Base-by-base conservation (phyloP, 768 basidiomycete genomes). In the Jaapia argillacea region DNA sequence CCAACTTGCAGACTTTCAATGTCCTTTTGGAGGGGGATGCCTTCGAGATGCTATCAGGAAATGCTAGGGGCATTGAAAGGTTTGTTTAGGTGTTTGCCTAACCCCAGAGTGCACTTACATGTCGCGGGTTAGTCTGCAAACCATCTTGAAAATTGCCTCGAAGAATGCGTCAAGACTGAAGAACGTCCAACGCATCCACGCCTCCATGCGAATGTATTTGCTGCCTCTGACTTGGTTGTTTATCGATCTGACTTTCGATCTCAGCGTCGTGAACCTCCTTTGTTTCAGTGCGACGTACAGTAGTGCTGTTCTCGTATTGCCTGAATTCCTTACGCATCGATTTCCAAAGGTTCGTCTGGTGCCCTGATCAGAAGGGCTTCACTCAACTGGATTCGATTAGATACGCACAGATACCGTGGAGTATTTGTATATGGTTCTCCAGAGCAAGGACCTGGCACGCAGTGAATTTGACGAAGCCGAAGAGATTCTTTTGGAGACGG, bases 181-280 rank as follows among this genome's bases (percentile, higher is more conserved):
- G 64, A 94, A 78, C 48, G 64, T 88, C n/a, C 84, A 84, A 51
- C 65, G 94, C 43, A 79, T 96, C 20, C 70, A 74, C 7, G 78
- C 82, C 46, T 79, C 81, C 3, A 88, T 90, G 86, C 86, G 82
- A 59, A 76, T 87, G 94, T 94, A 53, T 48, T 71, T 65, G 43
- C 27, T 16, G 38, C n/a, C n/a, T n/a, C n/a, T n/a, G n/a, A n/a
- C n/a, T n/a, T n/a, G n/a, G n/a, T n/a, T n/a, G n/a, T 22, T n/a
- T 7, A 20, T 16, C 21, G 14, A 13, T 14, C 24, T 28, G 38
- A 13, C 26, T n/a, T 26, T 14, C 35, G 22, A 36, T 27, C 5
- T 23, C 53, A 94, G 91, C 40, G 69, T 79, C 21, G 70, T 81
- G 40, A 75, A 82, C 49, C 64, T 88, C 45, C 62, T 91, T 40